These are phyloP conservation scores for Blepharisma stoltei DNA, from an alignment of 73 alveolate species.

Conservation along the genomic window DNA sequence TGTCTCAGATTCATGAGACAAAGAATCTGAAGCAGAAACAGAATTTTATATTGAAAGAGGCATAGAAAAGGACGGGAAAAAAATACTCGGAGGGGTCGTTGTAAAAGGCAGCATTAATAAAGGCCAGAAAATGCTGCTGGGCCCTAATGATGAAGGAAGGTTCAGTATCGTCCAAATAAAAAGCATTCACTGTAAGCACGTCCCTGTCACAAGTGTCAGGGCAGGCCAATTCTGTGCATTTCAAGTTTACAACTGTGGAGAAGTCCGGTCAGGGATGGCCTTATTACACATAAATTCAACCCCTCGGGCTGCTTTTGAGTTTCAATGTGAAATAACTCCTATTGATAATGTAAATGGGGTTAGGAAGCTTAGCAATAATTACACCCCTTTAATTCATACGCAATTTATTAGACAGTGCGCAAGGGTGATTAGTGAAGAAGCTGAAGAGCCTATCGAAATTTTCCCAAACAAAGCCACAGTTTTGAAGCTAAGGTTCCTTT, in stretches of 20 bases:
- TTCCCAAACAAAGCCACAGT: constrained; percentile 36
- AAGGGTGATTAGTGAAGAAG: constrained; percentile 50
- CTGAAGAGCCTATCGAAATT: constrained; percentile 21
- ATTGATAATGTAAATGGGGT: constrained; percentile 61
- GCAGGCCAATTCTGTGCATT: constrained; percentile 90
- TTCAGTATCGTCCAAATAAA: constrained; percentile 77
- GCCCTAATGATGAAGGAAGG: constrained; percentile 91
- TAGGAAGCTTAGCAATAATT: constrained; percentile 57
- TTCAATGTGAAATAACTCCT: constrained; percentile 84
- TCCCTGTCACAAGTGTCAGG: constrained; percentile 70
- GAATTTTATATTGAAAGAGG: constrained; percentile 84
- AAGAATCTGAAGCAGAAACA: constrained; percentile 56
- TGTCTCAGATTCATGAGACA: constrained; percentile 44
- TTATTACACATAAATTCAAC: constrained; percentile 66
- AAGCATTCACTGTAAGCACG: constrained; percentile 81
- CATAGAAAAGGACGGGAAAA: constrained; percentile 59
- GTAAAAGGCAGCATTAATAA: constrained; percentile 73
- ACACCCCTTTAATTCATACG: constrained; percentile 83
- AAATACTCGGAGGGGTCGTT: constrained; percentile 83
- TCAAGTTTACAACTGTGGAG: constrained; percentile 42
- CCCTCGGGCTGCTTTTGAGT: constrained; percentile 85
- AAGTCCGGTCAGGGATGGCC: constrained; percentile 84
- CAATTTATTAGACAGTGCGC: constrained; percentile 80
- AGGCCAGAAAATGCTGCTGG: constrained; percentile 68
- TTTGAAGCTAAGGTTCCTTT: constrained; percentile 62